Conservation (phyloP, 2,329 filamentous ascomycete species). For the Cladosporium colombiae region DNA sequence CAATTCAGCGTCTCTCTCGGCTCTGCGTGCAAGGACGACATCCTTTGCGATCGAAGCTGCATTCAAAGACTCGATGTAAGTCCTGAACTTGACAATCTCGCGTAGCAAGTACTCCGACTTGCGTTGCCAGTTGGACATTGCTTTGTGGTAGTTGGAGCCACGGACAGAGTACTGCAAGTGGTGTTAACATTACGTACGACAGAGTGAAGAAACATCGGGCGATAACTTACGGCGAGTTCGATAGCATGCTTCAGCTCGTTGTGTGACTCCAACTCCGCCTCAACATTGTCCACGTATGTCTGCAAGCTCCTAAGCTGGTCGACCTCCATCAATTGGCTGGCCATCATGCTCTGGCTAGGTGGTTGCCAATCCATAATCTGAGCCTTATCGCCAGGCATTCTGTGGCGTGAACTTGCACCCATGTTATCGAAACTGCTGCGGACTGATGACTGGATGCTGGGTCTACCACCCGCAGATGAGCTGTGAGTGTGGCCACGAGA, state of each 20-base stretch:
- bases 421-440: slow-evolving; percentile 60
- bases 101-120: slow-evolving; percentile 88
- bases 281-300: slow-evolving; percentile 80
- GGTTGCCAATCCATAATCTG: slow-evolving; percentile 86
- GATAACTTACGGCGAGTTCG: slow-evolving; percentile 68
- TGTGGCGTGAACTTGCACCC: slow-evolving; percentile 49
- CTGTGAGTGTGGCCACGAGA: slow-evolving; percentile 29
- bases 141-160: slow-evolving; percentile 75
- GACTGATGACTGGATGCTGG: slow-evolving; percentile 52
- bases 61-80: slow-evolving; percentile 84
- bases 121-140: slow-evolving; percentile 95
- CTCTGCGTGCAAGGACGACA: slow-evolving; percentile 53
- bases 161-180: slow-evolving; percentile 70
- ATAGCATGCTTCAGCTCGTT: slow-evolving; percentile 86
- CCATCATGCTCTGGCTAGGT: slow-evolving; percentile 85
- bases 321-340: slow-evolving; percentile 73
- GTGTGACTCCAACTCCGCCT: slow-evolving; percentile 81
- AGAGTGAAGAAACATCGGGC: not conserved
- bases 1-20: slow-evolving; percentile 15
- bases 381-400: slow-evolving; percentile 81
- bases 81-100: slow-evolving; percentile 95
- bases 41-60: slow-evolving; percentile 69
- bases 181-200: not conserved
- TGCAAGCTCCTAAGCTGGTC: slow-evolving; percentile 77
- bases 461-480: slow-evolving; percentile 29